Base-by-base conservation (phyloP, 2,329 filamentous ascomycete species). In the Colletotrichum australisinense region DNA sequence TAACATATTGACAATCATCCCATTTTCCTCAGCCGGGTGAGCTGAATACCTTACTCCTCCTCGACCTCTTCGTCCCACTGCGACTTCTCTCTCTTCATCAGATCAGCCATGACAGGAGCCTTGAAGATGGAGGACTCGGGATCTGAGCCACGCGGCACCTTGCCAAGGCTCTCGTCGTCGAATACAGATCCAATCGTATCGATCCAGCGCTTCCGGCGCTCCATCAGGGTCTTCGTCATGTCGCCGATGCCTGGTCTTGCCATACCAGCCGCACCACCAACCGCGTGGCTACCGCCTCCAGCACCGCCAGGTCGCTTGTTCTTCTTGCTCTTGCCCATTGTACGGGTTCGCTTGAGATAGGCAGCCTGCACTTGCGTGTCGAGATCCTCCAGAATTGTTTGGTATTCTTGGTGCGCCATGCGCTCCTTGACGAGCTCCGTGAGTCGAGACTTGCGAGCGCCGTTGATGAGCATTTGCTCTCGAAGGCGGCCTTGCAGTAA, bases 361-460 rank as follows among this genome's bases (percentile, higher is more conserved):
- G 97, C 96, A 64, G 94, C 93, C 80, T 98, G 95, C 55, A 98
- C 95, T 81, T 98, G 97, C 55, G 92, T 92, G 86, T 99, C 97
- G 26, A 99, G 91, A 81, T 99, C 97, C 81, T 99, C 97, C 63
- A 97, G 93, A 78, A 99, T 99, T 69, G 95, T 98, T 81, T 93
- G 93, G 86, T 98, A 99, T 81, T 99, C 97, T 80, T 99, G 97
- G 84, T 97, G 93, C 0, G 97, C 97, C 91, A 99, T 96, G 76
- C 95, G 92, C 81, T 98, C 95, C 78, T 95, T 93, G 8, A 97
- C 94, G 32, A 98, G 88, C 49, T 98, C 95, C 1, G 94, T 91
- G 12, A 99, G 87, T 2, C 95, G 91, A 7, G 94, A 89, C 83
- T 98, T 98, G 75, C 95, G 93, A 5, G 96, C 95, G 52, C 95